Evolutionary conservation across 495 filamentous ascomycete species (phyloP), one percentile per base, ranked within the genome.

Genomic region (Podospora pseudopauciseta): DNA sequence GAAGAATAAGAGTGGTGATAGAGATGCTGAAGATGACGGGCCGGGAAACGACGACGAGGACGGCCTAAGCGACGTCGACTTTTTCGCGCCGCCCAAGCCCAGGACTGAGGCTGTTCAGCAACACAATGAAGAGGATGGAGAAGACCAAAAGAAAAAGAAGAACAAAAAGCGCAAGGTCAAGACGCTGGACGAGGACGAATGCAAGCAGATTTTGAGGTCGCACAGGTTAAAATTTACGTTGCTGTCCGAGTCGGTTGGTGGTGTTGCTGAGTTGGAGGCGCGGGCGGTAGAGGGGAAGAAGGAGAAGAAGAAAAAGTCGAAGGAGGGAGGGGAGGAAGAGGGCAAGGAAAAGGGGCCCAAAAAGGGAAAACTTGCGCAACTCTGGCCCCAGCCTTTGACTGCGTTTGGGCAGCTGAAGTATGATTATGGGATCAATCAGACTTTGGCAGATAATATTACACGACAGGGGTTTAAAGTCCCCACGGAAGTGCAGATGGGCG

Each of bases 401-500:
- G 86, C 90, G 0, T 97, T 99, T 78, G 80, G 81, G 57, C 86
- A 96, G 71, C 81, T 98, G 58, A 84, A 85, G 27, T 78, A 84
- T 49, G 79, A 79, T 26, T 97, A 94, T 77, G 86, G 84, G 30
- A 86, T 97, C 20, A 89, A 90, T 2, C 80, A 81, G 23, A 83
- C 88, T 32, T 78, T 99, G 56, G 87, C 86, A 11, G 87, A 88
- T 65, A 99, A 98, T 72, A 80, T 99, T n/a, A 80, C 83, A 16
- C 83, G 85, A 16, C 92, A 97, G 80, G 93, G 92, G 13, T 98
- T 96, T 75, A 85, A 83, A 4, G 82, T 90, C 66, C 94, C 95
- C 30, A 99, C 94, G 3, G 93, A 97, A 80, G 93, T 99, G 23
- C 95, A 99, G 73, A 86, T 98, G 74, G 93, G 87, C 18, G 88